Evolutionary conservation across 208 protist species (phyloP).

Genomic region (Herpetomonas muscarum): DNA sequence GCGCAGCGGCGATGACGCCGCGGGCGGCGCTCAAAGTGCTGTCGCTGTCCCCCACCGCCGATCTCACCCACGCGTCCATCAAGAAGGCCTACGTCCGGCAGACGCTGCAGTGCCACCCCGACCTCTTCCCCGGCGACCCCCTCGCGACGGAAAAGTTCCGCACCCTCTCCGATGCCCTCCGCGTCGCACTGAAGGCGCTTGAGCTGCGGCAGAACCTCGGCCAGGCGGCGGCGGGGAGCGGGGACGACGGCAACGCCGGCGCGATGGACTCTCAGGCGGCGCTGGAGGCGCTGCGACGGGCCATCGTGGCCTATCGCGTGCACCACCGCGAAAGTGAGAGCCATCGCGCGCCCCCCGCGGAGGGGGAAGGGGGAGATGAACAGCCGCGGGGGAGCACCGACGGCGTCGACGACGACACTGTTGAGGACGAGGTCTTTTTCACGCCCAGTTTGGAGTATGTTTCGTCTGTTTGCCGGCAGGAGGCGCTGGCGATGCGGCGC

Average conservation of each 20-base stretch:
- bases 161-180: conserved; percentile 67
- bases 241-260: conserved; percentile 1
- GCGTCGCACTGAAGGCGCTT: conserved; percentile 59
- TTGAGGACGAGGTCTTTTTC: conserved; percentile 24
- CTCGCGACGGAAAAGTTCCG: conserved; percentile 71
- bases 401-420: too few species aligned
- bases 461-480: conserved; percentile 64
- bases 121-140: conserved; percentile 68
- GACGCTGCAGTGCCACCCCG: conserved; percentile 76
- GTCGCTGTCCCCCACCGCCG: conserved; percentile 21
- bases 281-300: conserved; percentile 49
- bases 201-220: conserved; percentile 24
- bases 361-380: neutral
- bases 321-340: conserved; percentile 7
- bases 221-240: neutral
- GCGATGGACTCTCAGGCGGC: conserved; percentile 45
- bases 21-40: conserved; percentile 56
- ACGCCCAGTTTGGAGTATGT: conserved; percentile 66
- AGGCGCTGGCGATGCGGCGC: conserved; percentile 55
- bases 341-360: neutral
- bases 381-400: too few species aligned
- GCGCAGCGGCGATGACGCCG: conserved; percentile 47
- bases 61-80: conserved; percentile 43
- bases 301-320: conserved; percentile 47
- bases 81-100: conserved; percentile 81